These are phyloP conservation scores for Bjerkandera adusta DNA, from an alignment of 1,284 basidiomycete genomes.

Conservation along the genomic window DNA sequence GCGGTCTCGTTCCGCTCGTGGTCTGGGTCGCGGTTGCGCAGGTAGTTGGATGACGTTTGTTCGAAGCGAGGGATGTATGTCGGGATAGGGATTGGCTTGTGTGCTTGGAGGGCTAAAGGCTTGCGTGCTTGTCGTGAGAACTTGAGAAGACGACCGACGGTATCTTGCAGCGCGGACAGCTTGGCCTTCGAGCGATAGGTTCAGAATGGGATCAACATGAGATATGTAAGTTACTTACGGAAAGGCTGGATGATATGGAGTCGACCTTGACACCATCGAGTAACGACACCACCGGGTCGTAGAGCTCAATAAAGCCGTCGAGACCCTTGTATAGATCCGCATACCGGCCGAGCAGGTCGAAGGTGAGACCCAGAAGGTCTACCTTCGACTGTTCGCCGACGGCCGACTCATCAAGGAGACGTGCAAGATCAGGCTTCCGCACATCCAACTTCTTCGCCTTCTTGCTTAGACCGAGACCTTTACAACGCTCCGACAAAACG, in stretches of 20 bases:
- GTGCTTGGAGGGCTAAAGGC: slow-evolving; percentile 86
- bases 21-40: slow-evolving; percentile 89
- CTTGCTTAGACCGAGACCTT: slow-evolving; percentile 40
- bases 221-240: slow-evolving; percentile 42
- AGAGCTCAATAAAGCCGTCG: slow-evolving; percentile 85
- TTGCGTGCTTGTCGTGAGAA: slow-evolving; percentile 72
- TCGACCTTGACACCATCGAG: slow-evolving; percentile 52
- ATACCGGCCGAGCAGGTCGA: slow-evolving; percentile 66
- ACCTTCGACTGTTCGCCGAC: slow-evolving; percentile 62
- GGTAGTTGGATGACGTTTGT: slow-evolving; percentile 75
- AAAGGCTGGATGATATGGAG: slow-evolving; percentile 48
- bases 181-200: slow-evolving; percentile 17
- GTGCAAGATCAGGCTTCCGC: slow-evolving; percentile 46
- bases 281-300: slow-evolving; percentile 62
- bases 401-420: slow-evolving; percentile 36
- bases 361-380: slow-evolving; percentile 58
- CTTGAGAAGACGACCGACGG: slow-evolving; percentile 63
- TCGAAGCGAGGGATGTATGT: slow-evolving; percentile 96
- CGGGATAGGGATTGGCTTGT: slow-evolving; percentile 95
- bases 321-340: slow-evolving; percentile 76
- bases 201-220: background rate
- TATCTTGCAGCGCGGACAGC: slow-evolving; percentile 25
- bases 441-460: slow-evolving; percentile 38
- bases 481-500: slow-evolving; percentile 49
- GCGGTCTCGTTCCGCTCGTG: slow-evolving; percentile 84